Percentiles rank a stretch among this genome's conserved stretches.
phyloP scores from a whole-genome alignment of 1,139 yeast species.

The Yamadazyma mexicana region DNA sequence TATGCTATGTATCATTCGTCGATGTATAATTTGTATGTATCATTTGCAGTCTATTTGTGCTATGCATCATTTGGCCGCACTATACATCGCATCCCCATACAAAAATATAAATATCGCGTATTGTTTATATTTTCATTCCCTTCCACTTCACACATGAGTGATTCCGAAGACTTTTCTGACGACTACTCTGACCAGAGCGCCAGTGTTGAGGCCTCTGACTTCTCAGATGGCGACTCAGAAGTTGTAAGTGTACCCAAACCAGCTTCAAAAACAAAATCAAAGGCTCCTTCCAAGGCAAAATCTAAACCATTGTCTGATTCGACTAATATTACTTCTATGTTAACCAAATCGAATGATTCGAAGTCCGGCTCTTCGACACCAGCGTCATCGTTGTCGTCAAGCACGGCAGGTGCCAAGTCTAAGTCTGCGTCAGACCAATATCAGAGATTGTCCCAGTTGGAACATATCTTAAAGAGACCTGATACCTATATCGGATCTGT shows the following conservation, averaged over 20 bases:
- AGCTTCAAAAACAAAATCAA: conserved; percentile 8
- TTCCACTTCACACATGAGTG: conserved; percentile 16
- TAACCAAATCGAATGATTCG: conserved; percentile 4
- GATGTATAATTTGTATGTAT: too few relatives aligned
- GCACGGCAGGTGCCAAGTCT: background rate
- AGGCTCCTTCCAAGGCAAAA: conserved; percentile 15
- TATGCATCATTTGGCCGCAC: too few relatives aligned
- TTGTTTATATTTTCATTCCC: conserved; percentile 3
- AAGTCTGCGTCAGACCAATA: conserved; percentile 69
- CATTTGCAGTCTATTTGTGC: too few relatives aligned
- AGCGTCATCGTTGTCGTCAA: background rate
- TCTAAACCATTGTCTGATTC: conserved; percentile 25
- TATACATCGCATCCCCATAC: conserved; percentile 1
- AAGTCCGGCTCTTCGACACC: conserved; percentile 2
- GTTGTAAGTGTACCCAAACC: conserved; percentile 7
- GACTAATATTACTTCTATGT: conserved; percentile 20
- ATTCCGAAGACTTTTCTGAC: conserved; percentile 19
- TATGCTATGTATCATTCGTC: too few relatives aligned
- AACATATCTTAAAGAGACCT: conserved; percentile 95
- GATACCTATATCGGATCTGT: conserved; percentile 97
- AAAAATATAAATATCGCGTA: conserved; percentile 4
- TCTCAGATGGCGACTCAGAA: conserved; percentile 6
- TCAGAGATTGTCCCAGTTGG: conserved; percentile 90
- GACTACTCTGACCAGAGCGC: conserved; percentile 17
- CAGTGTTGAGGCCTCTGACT: conserved; percentile 14